A percentile compares a stretch with the other conserved stretches of the same genome.
phyloP scores from a whole-genome alignment of 805 yeast genomes.

The Saturnispora hagleri region DNA sequence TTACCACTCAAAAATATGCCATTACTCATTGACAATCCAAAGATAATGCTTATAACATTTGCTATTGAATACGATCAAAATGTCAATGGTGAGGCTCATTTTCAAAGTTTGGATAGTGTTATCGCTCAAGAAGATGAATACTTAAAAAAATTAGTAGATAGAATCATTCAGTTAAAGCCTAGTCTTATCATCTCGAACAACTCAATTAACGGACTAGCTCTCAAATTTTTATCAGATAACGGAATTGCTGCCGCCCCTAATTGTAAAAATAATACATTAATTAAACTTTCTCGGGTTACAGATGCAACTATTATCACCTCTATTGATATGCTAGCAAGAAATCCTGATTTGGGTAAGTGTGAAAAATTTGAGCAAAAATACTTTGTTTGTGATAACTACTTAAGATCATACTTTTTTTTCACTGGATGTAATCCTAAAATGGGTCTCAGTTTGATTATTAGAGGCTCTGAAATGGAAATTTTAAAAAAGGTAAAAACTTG shows the following conservation, averaged over 20 bases:
- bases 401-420: constrained; percentile 70
- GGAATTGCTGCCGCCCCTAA: constrained; percentile 76
- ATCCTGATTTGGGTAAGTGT: constrained; percentile 69
- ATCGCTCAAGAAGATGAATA: constrained; percentile 84
- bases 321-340: constrained; percentile 71
- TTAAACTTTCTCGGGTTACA: constrained; percentile 67
- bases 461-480: constrained; percentile 63
- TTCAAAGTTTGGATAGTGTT: constrained; percentile 38
- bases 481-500: constrained; percentile 67
- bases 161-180: constrained; percentile 71
- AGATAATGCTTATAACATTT: constrained; percentile 74
- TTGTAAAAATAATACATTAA: constrained; percentile 73
- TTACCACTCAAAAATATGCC: constrained; percentile 79
- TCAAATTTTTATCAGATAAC: constrained; percentile 58
- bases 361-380: constrained; percentile 60
- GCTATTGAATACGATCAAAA: constrained; percentile 79
- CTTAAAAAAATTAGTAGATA: constrained; percentile 66
- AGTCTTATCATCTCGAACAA: constrained; percentile 71
- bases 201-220: constrained; percentile 74
- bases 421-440: constrained; percentile 63
- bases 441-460: constrained; percentile 79
- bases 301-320: constrained; percentile 80
- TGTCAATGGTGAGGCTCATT: constrained; percentile 15
- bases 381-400: constrained; percentile 43
- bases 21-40: constrained; percentile 50